Base-by-base conservation (phyloP, 768 basidiomycete species). In the Rhizopogon vinicolor region DNA sequence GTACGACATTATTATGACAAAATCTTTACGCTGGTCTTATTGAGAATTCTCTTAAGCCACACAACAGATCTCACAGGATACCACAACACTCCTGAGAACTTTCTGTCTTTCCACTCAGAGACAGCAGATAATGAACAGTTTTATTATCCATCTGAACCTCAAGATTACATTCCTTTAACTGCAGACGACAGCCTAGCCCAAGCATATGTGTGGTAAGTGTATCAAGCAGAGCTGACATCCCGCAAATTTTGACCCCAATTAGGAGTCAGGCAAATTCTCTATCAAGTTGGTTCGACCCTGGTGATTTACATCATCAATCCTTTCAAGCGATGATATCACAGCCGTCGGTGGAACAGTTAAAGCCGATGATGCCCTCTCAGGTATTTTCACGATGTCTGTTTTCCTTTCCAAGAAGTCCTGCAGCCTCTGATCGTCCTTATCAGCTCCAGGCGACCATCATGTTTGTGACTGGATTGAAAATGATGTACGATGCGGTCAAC, bases 381-480 rank as follows among this genome's bases (percentile, higher is more conserved):
- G n/a, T 19, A 12, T 37, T 13, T 37, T 37, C 12, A n/a, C 59
- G 48, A 9, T 22, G 33, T 7, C 41, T 14, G 48, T 49, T 35
- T 19, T 45, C 43, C 14, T 2, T 49, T 33, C 29, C 40, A 33
- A 37, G 7, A 52, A 41, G n/a, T 5, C 14, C 0, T 41, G 40
- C 54, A 12, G 41, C 10, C 9, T 31, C 28, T 3, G 22, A 39
- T 2, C 4, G 18, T 28, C 56, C 33, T 12, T 49, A 37, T 12
- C 12, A 37, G 39, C 31, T 43, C 10, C 22, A 51, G 51, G 13
- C 1, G 19, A 29, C 19, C 43, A 48, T 7, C 44, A 51, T 16
- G 33, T 48, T 19, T 69, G 65, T 8, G 57, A 67, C 41, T 67
- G 65, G 65, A 63, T 53, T 7, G 60, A 65, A 42, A 44, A 63